Conservation (phyloP, 768 basidiomycete species). For the Boletus speciosus region DNA sequence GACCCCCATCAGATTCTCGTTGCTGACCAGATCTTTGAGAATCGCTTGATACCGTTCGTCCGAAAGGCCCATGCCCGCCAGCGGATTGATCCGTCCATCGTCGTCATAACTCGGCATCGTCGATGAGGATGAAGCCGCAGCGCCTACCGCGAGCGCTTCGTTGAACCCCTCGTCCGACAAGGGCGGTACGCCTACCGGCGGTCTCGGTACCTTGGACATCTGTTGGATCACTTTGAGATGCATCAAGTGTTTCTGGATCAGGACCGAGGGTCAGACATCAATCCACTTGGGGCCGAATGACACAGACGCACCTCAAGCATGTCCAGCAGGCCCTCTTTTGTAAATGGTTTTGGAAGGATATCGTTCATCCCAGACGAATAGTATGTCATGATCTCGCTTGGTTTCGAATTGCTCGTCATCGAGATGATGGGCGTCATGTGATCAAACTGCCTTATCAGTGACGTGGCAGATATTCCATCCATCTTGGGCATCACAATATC, state of each 20-base stretch:
- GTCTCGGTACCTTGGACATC: conserved; percentile 56
- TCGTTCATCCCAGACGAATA: conserved; percentile 83
- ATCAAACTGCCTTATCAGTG: conserved; percentile 92
- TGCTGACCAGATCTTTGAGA: conserved; percentile 66
- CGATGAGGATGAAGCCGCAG: conserved; percentile 20
- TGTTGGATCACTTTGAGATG: conserved; percentile 86
- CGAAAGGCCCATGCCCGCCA: conserved; percentile 82
- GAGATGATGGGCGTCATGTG: conserved; percentile 95
- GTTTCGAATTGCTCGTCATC: conserved; percentile 95
- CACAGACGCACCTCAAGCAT: conserved; percentile 74
- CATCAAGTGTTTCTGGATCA: conserved; percentile 71
- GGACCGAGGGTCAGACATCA: not conserved
- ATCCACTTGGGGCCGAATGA: not conserved
- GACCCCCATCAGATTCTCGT: conserved; percentile 53
- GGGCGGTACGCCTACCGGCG: conserved; percentile 64
- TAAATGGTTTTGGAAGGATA: conserved; percentile 94
- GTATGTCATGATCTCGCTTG: conserved; percentile 90
- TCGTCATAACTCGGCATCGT: conserved; percentile 31
- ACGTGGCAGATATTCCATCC: conserved; percentile 88
- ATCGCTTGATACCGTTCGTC: conserved; percentile 87
- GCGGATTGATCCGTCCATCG: conserved; percentile 69
- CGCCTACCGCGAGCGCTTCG: conserved; percentile 48
- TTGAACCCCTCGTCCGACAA: conserved; percentile 52
- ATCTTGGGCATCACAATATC: conserved; percentile 95
- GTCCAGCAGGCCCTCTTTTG: conserved; percentile 83